Base-by-base conservation (phyloP, 2,329 filamentous ascomycete genomes). In the Arthrobotrys musiformis region DNA sequence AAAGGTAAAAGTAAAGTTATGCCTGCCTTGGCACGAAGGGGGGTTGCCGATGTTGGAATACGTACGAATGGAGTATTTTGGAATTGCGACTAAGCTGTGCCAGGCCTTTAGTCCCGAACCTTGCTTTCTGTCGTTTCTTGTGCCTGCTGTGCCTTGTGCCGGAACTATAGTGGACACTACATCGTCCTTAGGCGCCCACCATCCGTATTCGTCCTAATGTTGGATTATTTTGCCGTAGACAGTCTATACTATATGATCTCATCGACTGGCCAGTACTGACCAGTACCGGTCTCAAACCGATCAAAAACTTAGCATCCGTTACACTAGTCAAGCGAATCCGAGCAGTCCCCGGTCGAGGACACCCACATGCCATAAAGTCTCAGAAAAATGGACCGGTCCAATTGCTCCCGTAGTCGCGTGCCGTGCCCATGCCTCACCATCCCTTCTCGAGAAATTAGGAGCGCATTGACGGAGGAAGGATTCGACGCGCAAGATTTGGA, bases 231-330 rank as follows among this genome's bases (percentile, higher is more conserved):
- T 75, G 46, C 70, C 62, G 70, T 67, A 56, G 63, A 68, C 28
- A 37, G 28, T 19, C 46, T 44, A 44, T 37, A 69, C 30, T 66
- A 66, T 35, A 75, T 75, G 70, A 75, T 75, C 70, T 75, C 70
- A 75, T 75, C 56, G 26, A 63, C 17, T 69, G 63, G n/a, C n/a
- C n/a, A n/a, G n/a, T n/a, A n/a, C n/a, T n/a, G n/a, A n/a, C n/a
- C n/a, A n/a, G n/a, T n/a, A n/a, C n/a, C n/a, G n/a, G 62, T 28
- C 63, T 58, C 56, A 68, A 48, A 46, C 62, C 56, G n/a, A 28
- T 63, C 54, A 66, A 75, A n/a, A 75, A 64, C 70, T 58, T 56
- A 63, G 56, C 52, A 58, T 69, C 70, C 62, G 70, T 56, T 75
- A 63, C 70, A 69, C 70, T 74, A 60, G 62, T 62, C 42, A 69